phyloP scores from a whole-genome alignment of 1,284 basidiomycete genomes.

The Caloboletus firmus region DNA sequence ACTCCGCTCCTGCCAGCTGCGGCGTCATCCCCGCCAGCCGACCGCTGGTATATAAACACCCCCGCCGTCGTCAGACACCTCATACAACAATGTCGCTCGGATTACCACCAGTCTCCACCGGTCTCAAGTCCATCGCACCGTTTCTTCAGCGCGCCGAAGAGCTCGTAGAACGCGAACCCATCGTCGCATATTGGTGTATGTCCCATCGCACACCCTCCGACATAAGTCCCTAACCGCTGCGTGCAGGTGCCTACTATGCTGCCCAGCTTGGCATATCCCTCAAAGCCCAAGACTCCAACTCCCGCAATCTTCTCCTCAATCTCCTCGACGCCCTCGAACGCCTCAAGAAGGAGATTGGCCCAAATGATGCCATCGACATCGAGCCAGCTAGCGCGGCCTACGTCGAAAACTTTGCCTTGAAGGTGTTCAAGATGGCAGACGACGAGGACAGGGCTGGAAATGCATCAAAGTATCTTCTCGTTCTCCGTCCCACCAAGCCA shows the following conservation, averaged over 20 bases:
- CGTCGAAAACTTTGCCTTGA: constrained; percentile 92
- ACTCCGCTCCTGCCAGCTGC: constrained; percentile 2
- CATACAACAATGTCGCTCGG: constrained; percentile 41
- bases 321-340: constrained; percentile 80
- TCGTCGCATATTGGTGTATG: constrained; percentile 95
- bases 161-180: constrained; percentile 75
- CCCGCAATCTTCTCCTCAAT: constrained; percentile 70
- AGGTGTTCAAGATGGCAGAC: constrained; percentile 87
- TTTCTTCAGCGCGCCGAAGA: constrained; percentile 92
- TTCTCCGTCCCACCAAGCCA: background rate
- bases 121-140: constrained; percentile 67
- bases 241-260: constrained; percentile 82
- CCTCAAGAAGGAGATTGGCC: constrained; percentile 74
- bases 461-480: constrained; percentile 61
- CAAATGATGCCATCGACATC: constrained; percentile 81
- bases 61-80: background rate
- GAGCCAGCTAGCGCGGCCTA: constrained; percentile 85
- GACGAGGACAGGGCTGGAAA: constrained; percentile 82
- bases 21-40: background rate
- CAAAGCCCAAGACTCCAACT: constrained; percentile 58
- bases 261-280: constrained; percentile 82
- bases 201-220: background rate
- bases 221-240: background rate
- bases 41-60: constrained; percentile 6
- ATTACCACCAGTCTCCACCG: constrained; percentile 54